Evolutionary conservation across 148 eudicot genomes (phyloP), one percentile per base, ranked within the genome.

Genomic region (Rhododendron kiyosumense): DNA sequence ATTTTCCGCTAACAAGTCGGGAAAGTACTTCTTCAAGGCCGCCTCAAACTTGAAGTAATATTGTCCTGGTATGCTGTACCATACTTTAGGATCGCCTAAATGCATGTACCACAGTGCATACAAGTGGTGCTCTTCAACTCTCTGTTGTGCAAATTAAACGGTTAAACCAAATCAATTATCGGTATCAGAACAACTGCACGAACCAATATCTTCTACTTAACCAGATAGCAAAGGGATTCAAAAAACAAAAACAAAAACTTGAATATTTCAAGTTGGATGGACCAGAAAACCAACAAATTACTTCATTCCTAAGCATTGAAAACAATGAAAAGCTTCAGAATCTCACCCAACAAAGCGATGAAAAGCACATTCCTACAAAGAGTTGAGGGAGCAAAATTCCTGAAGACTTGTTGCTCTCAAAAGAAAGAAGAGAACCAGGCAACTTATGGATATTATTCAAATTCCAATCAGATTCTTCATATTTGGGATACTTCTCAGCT

Each of bases 321-420:
- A 32, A 75, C 61, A 41, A 6, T 45, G 34, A 86, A 69, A 32
- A 75, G 36, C 61, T 18, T 83, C 57, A 67, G 87, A 74, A 89
- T 86, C 95, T 87, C 92, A 96, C 99, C 99, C 99, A 95, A 90
- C 95, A 91, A 85, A 83, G 85, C 17, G 94, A 92, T 86, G 99
- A 92, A 88, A 96, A 94, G 90, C 98, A 96, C 98, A 95, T 96
- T 86, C 99, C 99, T 18, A 95, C 84, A 81, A 84, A 92, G 34
- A 96, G 87, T 86, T 83, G 91, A 89, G 98, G 95, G 78, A 83
- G 61, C 76, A 88, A 85, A 86, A 88, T 48, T 24, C 86, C 61
- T 76, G 93, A 91, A 79, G 85, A 86, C 28, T 84, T 88, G 49
- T 74, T 79, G 61, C 85, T 91, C 85, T 93, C 98, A 84, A 92